Evolutionary conservation across 1,139 yeast genomes (phyloP), one percentile per base, ranked within the genome.

Genomic region (Magnusiomyces suaveolens): DNA sequence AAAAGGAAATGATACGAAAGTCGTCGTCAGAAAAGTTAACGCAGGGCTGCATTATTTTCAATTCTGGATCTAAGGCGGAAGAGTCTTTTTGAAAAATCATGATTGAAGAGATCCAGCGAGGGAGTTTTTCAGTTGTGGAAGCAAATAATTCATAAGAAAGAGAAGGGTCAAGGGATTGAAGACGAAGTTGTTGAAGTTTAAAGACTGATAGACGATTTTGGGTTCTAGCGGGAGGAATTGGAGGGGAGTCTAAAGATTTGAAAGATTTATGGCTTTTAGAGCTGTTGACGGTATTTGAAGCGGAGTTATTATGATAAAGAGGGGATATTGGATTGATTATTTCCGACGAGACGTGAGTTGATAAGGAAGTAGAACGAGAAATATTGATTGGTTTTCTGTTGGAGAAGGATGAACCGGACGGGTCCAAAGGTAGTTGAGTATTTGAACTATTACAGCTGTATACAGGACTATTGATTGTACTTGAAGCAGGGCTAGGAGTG

Each of bases 31-130:
- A 44, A 25, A 54, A 54, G 38, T 51, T 50, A n/a, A 54, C 44
- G 14, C 62, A 53, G 1, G 69, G 69, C 18, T 68, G 63, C 43
- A 66, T 65, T 25, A 66, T 56, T 54, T 66, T 66, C 52, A 66
- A 60, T 54, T 66, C 70, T 0, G 72, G 72, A 1, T 72, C 72
- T 14, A 68, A 59, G 51, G 68, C 66, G 10, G 65, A 66, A 14
- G n/a, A n/a, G 53, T 69, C 70, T 56, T 68, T 68, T 52, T 69
- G 69, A n/a, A 69, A 65, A 50, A 67, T 64, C 50, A 68, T 56
- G 52, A 67, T 61, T 52, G 69, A 65, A 21, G 59, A 51, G 39
- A 63, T 56, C 70, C 69, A 68, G 20, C 65, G 60, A 25, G 57
- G 56, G 25, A 61, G 55, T 26, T 54, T 49, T 16, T 43, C 47